Evolutionary conservation across 805 yeast species (phyloP).

Genomic region (Saturnispora silvae): DNA sequence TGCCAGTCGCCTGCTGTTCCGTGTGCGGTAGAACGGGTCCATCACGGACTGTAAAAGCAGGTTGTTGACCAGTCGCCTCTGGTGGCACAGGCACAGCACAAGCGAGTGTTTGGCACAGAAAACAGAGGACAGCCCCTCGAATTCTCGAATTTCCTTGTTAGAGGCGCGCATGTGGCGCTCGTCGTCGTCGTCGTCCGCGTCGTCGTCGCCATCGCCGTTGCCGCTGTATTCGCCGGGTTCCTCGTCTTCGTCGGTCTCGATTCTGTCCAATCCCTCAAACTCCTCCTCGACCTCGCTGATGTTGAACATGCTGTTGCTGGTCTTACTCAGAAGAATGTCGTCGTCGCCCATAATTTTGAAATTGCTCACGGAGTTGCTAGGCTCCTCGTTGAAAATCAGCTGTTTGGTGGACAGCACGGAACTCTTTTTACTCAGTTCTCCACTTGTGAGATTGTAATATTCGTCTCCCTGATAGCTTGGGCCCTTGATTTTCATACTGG

Average conservation of each 20-base stretch:
- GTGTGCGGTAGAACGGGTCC: constrained; percentile 9
- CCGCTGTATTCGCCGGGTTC: constrained; percentile 9
- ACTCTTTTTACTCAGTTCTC: constrained; percentile 6
- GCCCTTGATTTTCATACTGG: constrained; percentile 6
- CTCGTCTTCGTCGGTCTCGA: constrained; percentile 11
- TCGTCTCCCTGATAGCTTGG: constrained; percentile 3
- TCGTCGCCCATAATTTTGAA: constrained; percentile 7
- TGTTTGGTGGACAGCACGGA: constrained; percentile 18
- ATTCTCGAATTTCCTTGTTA: constrained; percentile 7
- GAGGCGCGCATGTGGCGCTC: constrained; percentile 7
- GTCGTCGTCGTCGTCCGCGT: constrained; percentile 10
- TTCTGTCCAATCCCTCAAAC: constrained; percentile 7
- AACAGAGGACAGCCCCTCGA: constrained; percentile 11
- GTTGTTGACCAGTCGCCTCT: constrained; percentile 10
- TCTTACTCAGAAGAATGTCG: neutral
- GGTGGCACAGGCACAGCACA: constrained; percentile 19
- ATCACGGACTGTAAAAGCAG: constrained; percentile 10
- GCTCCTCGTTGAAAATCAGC: constrained; percentile 10
- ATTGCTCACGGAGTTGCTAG: neutral
- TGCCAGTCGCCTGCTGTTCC: neutral
- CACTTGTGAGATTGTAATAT: neutral
- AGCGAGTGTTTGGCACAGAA: constrained; percentile 22
- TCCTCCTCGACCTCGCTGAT: constrained; percentile 13
- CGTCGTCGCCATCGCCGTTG: constrained; percentile 12
- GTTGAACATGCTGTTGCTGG: constrained; percentile 7